A percentile compares a stretch with the other conserved stretches of the same genome.
These are phyloP conservation scores for Forsythia suspensa DNA, from an alignment of 257 asterid genomes.

Conservation along the genomic window DNA sequence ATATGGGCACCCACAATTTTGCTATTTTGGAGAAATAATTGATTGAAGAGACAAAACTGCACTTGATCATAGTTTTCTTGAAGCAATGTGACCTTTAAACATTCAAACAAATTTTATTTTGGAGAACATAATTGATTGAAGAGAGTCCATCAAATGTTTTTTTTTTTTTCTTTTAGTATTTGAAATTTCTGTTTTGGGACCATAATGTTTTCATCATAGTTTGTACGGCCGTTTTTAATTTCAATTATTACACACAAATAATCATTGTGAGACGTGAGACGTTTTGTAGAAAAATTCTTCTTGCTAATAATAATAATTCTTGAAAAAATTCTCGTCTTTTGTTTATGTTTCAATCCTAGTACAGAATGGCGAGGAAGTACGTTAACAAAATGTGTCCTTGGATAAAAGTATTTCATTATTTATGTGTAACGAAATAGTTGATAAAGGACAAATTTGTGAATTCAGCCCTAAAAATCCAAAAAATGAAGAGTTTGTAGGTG, in stretches of 20 bases:
- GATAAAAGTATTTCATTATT: neutral
- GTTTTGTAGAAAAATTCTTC: too few relatives aligned
- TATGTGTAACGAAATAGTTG: neutral
- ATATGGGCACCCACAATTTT: neutral
- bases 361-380: too few relatives aligned
- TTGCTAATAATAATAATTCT: too few relatives aligned
- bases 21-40: neutral
- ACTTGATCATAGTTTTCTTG: neutral
- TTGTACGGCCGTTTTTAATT: too few relatives aligned
- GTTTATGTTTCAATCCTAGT: too few relatives aligned
- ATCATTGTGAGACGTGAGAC: too few relatives aligned
- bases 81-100: neutral
- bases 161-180: too few relatives aligned
- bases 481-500: slow-evolving; percentile 13
- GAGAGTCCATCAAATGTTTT: too few relatives aligned
- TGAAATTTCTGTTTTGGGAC: neutral
- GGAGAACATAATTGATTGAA: too few relatives aligned
- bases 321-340: neutral
- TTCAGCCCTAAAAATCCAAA: neutral
- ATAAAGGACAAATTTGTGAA: slow-evolving; percentile 35
- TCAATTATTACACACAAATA: neutral
- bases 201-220: too few relatives aligned
- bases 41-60: neutral
- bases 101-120: neutral
- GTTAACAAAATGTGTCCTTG: too few relatives aligned